Conservation (phyloP, 176 grass and related monocot species). For the Lolium multiflorum region DNA sequence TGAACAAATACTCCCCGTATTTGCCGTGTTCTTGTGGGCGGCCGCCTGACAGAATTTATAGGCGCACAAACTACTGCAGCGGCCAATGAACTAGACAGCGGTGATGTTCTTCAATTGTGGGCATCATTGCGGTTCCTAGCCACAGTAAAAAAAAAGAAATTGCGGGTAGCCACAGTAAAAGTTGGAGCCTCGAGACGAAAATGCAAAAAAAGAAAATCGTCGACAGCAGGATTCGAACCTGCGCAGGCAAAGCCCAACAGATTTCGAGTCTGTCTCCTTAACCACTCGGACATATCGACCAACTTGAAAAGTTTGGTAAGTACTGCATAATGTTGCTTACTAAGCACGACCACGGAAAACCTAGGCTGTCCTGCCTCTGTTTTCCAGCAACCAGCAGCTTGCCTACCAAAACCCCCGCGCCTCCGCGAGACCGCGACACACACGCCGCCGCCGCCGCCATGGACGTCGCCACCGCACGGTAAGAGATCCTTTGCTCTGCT, state of each 20-base stretch:
- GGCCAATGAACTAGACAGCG: background rate
- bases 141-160: no score
- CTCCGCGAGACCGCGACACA: background rate
- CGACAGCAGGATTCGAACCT: conserved; percentile 74
- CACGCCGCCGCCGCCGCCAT: conserved; percentile 35
- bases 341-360: rapidly evolving
- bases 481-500: conserved; percentile 21
- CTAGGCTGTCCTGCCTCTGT: background rate
- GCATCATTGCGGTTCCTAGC: conserved; percentile 8
- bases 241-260: conserved; percentile 69
- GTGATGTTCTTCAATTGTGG: background rate
- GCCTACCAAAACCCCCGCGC: conserved; percentile 34
- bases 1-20: background rate
- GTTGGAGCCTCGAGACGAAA: background rate
- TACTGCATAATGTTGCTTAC: no score
- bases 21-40: background rate
- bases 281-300: conserved; percentile 91
- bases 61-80: background rate
- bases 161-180: no score
- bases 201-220: background rate
- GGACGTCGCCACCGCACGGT: conserved; percentile 49
- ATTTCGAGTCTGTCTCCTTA: conserved; percentile 93
- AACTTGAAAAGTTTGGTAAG: rapidly evolving
- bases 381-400: background rate
- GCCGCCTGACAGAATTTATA: conserved; percentile 5